phyloP scores from a whole-genome alignment of 192 early-diverging fungal species.

The Allomyces javanicus region DNA sequence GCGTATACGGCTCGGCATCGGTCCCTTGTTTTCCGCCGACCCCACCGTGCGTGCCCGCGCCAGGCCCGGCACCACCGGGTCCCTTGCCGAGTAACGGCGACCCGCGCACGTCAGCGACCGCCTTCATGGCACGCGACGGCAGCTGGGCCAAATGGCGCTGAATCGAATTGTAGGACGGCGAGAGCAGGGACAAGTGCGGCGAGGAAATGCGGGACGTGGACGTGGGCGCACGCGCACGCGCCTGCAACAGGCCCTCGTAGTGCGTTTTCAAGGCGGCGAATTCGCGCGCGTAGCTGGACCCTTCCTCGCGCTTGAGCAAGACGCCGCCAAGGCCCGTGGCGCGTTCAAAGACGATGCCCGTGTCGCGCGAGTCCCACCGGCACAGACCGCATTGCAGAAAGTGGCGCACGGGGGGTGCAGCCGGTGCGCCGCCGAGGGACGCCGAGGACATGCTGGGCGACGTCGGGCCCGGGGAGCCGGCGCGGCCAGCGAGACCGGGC shows the following conservation, averaged over 20 bases:
- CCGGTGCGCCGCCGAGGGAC: slow-evolving; percentile 5
- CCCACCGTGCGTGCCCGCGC: too few relatives aligned
- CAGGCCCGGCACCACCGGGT: too few relatives aligned
- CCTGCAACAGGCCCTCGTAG: slow-evolving; percentile 55
- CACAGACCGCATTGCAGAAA: slow-evolving; percentile 70
- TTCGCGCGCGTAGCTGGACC: slow-evolving; percentile 47
- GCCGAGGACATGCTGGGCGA: not conserved
- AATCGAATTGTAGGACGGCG: not conserved
- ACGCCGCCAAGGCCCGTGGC: slow-evolving; percentile 77
- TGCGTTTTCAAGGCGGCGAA: slow-evolving; percentile 66
- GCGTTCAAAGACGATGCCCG: slow-evolving; percentile 81
- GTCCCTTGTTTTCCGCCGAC: too few relatives aligned
- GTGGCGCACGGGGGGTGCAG: slow-evolving; percentile 25
- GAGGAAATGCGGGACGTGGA: slow-evolving; percentile 7
- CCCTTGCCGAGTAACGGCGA: too few relatives aligned
- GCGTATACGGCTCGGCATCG: too few relatives aligned
- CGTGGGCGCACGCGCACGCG: slow-evolving; percentile 1
- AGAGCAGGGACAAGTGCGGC: slow-evolving; percentile 6
- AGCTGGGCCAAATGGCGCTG: not conserved
- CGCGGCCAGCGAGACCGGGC: too few relatives aligned
- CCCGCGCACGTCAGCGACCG: too few relatives aligned
- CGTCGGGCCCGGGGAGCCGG: too few relatives aligned
- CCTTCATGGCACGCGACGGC: too few relatives aligned
- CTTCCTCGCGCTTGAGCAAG: slow-evolving; percentile 59
- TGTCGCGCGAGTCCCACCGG: slow-evolving; percentile 80